Percentiles rank a stretch among this genome's conserved stretches.
Evolutionary conservation across 73 alveolate species (phyloP).

Genomic region (Stentor coeruleus): DNA sequence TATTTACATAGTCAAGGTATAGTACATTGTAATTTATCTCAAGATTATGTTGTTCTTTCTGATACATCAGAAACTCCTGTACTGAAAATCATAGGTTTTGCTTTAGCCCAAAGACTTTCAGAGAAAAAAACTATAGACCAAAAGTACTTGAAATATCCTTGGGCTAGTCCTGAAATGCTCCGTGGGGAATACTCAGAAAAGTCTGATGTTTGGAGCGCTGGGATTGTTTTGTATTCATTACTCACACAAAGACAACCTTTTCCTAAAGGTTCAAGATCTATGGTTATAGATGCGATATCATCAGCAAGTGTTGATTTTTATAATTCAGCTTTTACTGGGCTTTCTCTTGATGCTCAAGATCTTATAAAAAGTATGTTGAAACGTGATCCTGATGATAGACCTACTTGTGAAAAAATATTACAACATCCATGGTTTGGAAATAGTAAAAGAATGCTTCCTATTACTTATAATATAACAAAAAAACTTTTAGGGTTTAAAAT

Average conservation of each 20-base stretch:
- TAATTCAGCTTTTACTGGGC: not conserved
- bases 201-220: conserved; percentile 68
- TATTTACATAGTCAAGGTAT: not conserved
- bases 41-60: too few relatives aligned
- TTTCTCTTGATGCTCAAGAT: conserved; percentile 18
- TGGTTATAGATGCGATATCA: conserved; percentile 38
- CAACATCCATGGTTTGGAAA: conserved; percentile 28
- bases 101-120: not conserved
- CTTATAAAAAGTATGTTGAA: conserved; percentile 15
- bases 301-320: conserved; percentile 55
- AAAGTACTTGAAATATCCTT: conserved; percentile 32
- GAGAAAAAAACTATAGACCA: not conserved
- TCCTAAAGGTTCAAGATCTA: conserved; percentile 46
- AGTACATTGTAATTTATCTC: not conserved
- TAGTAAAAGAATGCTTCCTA: not conserved
- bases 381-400: conserved; percentile 26
- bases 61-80: not conserved
- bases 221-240: conserved; percentile 65
- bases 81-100: not conserved
- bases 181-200: conserved; percentile 39
- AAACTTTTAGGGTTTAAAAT: too few relatives aligned
- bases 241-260: conserved; percentile 79
- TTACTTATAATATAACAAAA: too few relatives aligned
- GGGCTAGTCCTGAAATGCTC: conserved; percentile 77
- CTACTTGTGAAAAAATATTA: conserved; percentile 25